A percentile compares a stretch with the other conserved stretches of the same genome.
phyloP scores from a whole-genome alignment of 257 asterid genomes.

The Ocimum tenuiflorum region DNA sequence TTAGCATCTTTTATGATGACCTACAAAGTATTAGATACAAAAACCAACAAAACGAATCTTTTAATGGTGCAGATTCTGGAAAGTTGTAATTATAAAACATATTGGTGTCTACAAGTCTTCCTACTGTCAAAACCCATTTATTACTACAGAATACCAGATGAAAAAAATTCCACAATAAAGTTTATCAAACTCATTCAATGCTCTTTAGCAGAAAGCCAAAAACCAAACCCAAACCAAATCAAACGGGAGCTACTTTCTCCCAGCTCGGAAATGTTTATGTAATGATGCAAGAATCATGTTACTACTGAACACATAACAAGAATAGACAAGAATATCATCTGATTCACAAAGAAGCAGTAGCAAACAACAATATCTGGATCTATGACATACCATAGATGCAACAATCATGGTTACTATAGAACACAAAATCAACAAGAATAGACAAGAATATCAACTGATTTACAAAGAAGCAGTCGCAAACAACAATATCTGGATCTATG shows the following conservation, averaged over 20 bases:
- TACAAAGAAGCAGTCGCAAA: conserved; percentile 13
- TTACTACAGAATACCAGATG: background rate
- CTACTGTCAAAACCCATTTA: background rate
- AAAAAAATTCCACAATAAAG: background rate
- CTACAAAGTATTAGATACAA: conserved; percentile 1
- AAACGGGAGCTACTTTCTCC: conserved; percentile 3
- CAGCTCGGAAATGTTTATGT: no score
- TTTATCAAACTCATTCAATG: background rate
- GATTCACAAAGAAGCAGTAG: no score
- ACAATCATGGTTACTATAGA: background rate
- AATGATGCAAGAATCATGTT: no score
- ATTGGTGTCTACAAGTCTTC: background rate
- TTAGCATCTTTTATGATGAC: background rate
- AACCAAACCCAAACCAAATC: background rate
- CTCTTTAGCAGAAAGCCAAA: background rate
- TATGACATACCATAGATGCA: no score
- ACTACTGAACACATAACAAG: no score
- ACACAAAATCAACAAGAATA: background rate
- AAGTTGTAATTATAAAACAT: background rate
- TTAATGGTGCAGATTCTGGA: background rate
- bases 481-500: background rate
- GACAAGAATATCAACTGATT: background rate
- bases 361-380: no score
- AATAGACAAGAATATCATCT: no score
- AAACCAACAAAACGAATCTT: background rate